Evolutionary conservation across 2,329 filamentous ascomycete genomes (phyloP).

Genomic region (Aspergillus sp.): DNA sequence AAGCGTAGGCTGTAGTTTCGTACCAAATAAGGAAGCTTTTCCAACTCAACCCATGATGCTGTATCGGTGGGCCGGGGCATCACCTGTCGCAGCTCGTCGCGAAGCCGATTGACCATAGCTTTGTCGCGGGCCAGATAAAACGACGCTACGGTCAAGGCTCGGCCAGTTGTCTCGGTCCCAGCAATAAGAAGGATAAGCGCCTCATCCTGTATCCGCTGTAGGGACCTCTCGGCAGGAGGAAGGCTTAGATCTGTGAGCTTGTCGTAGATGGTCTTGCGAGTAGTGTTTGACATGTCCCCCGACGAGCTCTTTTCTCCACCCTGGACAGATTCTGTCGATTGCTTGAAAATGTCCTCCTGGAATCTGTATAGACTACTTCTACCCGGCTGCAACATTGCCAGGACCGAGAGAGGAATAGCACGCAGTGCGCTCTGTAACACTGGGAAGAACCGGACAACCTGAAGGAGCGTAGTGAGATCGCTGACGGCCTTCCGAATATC

Average conservation of each 20-base stretch:
- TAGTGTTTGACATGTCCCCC: background rate
- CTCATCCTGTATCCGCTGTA: conserved; percentile 33
- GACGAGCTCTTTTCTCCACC: background rate
- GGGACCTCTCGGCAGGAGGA: conserved; percentile 36
- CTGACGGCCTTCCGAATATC: conserved; percentile 19
- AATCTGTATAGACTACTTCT: conserved; percentile 14
- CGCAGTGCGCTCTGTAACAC: conserved; percentile 7
- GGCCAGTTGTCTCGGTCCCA: conserved; percentile 36
- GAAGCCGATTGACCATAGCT: conserved; percentile 18
- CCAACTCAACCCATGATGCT: conserved; percentile 30
- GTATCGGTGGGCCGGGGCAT: conserved; percentile 19
- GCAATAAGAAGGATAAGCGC: conserved; percentile 30
- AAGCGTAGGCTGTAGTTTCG: background rate
- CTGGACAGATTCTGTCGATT: conserved; percentile 4
- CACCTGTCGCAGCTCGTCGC: conserved; percentile 28
- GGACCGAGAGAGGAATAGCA: conserved; percentile 10
- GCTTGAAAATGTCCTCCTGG: conserved; percentile 10
- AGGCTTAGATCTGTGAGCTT: conserved; percentile 34
- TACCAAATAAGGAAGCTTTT: conserved; percentile 41
- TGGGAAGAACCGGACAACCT: conserved; percentile 21
- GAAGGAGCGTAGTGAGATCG: conserved; percentile 24
- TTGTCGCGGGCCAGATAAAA: conserved; percentile 29
- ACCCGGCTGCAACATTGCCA: conserved; percentile 9
- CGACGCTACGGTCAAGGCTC: conserved; percentile 28
- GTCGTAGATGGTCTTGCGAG: conserved; percentile 24